phyloP scores from a whole-genome alignment of 257 asterid genomes.

The Jacaranda mimosifolia region DNA sequence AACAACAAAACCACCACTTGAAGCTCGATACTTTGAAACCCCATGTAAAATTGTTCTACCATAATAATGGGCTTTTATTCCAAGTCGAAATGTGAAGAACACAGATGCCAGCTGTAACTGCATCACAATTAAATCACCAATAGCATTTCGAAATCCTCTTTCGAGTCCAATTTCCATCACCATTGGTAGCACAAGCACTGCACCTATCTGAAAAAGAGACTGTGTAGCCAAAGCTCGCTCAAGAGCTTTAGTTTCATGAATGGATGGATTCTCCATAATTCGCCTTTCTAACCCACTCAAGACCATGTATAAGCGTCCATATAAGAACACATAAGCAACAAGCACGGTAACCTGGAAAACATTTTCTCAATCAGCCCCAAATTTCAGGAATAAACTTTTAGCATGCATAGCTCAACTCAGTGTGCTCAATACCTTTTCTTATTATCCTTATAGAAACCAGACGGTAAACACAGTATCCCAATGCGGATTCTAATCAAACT shows the following conservation, averaged over 20 bases:
- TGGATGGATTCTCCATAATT: constrained; percentile 68
- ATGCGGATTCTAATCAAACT: too few species aligned
- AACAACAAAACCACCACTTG: constrained; percentile 97
- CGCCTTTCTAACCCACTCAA: constrained; percentile 91
- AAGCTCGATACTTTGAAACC: constrained; percentile 94
- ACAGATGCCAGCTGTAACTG: constrained; percentile 98
- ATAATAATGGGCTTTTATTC: constrained; percentile 89
- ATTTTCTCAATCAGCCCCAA: constrained; percentile 34
- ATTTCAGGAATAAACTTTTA: constrained; percentile 17
- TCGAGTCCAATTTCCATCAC: constrained; percentile 97
- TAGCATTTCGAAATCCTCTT: constrained; percentile 91
- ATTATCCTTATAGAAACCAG: too few species aligned
- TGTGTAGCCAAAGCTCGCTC: constrained; percentile 93
- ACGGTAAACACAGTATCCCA: too few species aligned
- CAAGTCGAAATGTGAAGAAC: constrained; percentile 96
- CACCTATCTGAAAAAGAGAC: constrained; percentile 88
- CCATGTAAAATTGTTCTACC: constrained; percentile 94
- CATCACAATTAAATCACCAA: constrained; percentile 91
- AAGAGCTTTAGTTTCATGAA: constrained; percentile 78
- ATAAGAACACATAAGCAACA: constrained; percentile 77
- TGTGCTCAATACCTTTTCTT: not conserved
- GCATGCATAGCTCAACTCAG: constrained; percentile 12
- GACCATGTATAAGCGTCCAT: constrained; percentile 90
- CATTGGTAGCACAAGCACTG: constrained; percentile 92
- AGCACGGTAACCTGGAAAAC: constrained; percentile 90